Conservation (phyloP, 176 grass and related monocot genomes). For the Lolium rigidum region DNA sequence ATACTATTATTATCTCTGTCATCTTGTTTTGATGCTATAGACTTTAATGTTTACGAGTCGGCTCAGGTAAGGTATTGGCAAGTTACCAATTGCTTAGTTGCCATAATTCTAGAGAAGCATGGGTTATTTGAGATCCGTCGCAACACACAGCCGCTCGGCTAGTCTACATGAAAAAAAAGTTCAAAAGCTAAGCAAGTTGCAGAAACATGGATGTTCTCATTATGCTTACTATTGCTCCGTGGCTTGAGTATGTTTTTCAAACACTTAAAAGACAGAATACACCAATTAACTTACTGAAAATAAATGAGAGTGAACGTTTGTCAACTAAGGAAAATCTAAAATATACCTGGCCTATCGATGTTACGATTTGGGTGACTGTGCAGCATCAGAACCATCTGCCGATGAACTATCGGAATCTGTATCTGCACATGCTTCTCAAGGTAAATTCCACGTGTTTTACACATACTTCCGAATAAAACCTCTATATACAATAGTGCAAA, state of each 20-base stretch:
- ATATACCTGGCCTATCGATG: constrained; percentile 57
- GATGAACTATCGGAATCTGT: constrained; percentile 82
- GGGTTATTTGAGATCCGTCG: too few relatives aligned
- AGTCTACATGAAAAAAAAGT: not conserved
- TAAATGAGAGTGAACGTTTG: constrained; percentile 7
- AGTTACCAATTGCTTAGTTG: too few relatives aligned
- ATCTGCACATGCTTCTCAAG: constrained; percentile 62
- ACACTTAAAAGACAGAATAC: constrained; percentile 6
- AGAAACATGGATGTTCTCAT: constrained; percentile 21
- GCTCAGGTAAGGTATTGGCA: too few relatives aligned
- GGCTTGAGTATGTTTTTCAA: not conserved
- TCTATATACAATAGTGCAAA: constrained; percentile 13
- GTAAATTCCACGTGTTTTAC: constrained; percentile 35
- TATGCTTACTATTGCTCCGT: not conserved
- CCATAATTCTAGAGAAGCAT: too few relatives aligned
- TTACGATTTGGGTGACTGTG: constrained; percentile 69
- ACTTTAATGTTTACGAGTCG: too few relatives aligned
- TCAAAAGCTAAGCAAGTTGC: constrained; percentile 18
- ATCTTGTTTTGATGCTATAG: too few relatives aligned
- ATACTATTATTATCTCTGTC: too few relatives aligned
- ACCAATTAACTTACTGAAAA: constrained; percentile 10
- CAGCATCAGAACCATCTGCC: constrained; percentile 76
- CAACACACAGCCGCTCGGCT: too few relatives aligned
- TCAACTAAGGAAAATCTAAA: not conserved
- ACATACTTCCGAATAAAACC: constrained; percentile 21